phyloP scores from a whole-genome alignment of 768 basidiomycete species.

The Russula olivacea region DNA sequence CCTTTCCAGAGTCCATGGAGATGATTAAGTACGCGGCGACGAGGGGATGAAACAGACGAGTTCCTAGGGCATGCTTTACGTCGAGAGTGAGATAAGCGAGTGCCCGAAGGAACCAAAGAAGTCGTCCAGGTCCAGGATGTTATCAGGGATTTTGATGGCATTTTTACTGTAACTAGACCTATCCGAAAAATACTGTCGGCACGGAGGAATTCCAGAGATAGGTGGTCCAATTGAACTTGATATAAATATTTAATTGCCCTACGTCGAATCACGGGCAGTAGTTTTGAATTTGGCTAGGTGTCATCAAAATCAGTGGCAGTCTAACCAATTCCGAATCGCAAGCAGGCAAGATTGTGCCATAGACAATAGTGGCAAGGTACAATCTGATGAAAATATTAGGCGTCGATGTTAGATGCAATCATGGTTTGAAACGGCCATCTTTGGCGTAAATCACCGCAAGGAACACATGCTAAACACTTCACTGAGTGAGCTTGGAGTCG shows the following conservation, averaged over 20 bases:
- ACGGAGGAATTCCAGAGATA: not conserved
- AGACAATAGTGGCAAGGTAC: not conserved
- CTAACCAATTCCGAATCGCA: no score
- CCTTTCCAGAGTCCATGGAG: constrained; percentile 14
- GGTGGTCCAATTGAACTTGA: not conserved
- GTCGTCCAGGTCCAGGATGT: constrained; percentile 6
- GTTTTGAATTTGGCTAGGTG: not conserved
- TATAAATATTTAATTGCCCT: not conserved
- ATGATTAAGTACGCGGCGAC: not conserved
- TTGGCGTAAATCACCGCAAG: not conserved
- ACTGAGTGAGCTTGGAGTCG: not conserved
- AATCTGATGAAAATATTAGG: not conserved
- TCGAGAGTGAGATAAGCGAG: not conserved
- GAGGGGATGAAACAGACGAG: not conserved
- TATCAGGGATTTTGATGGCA: constrained; percentile 12
- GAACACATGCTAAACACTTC: not conserved
- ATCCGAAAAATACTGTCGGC: not conserved
- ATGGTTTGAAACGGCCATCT: not conserved
- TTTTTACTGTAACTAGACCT: not conserved
- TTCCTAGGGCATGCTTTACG: not conserved
- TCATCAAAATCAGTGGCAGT: not conserved
- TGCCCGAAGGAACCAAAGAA: not conserved
- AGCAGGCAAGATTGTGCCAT: no score
- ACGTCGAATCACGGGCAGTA: not conserved
- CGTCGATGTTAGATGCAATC: not conserved